A percentile compares a stretch with the other conserved stretches of the same genome.
Evolutionary conservation across 129 eudicot species (phyloP).

Genomic region (Tagetes erecta): DNA sequence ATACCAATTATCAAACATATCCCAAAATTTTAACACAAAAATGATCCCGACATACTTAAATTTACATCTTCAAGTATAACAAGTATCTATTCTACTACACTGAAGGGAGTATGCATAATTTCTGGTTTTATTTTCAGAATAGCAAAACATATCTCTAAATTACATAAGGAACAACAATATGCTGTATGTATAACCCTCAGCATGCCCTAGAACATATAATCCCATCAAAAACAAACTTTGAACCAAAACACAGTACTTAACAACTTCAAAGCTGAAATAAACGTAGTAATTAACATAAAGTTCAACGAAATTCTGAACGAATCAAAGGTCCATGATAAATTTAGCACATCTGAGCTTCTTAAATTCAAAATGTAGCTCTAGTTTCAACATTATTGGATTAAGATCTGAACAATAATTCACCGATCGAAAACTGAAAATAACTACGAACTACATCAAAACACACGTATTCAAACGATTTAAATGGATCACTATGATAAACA

Average conservation of each 20-base stretch:
- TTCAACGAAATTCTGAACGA: not conserved
- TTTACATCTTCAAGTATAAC: not conserved
- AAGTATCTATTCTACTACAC: not conserved
- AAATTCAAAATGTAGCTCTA: constrained; percentile 18
- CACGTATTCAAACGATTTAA: constrained; percentile 19
- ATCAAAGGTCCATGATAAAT: not conserved
- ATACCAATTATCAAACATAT: not conserved
- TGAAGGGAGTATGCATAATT: not conserved
- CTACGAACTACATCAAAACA: constrained; percentile 2
- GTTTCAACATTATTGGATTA: constrained; percentile 15
- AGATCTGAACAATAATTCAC: constrained; percentile 12
- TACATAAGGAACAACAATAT: not conserved
- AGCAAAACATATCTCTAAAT: not conserved
- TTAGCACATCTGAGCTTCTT: not conserved
- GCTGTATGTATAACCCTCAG: constrained; percentile 9
- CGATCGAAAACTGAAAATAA: not conserved
- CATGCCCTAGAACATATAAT: constrained; percentile 10
- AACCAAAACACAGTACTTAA: not conserved
- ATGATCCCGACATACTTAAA: not conserved
- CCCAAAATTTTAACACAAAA: not conserved
- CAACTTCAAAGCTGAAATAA: not conserved
- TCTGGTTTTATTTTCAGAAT: not conserved
- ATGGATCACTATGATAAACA: constrained; percentile 1
- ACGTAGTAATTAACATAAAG: not conserved
- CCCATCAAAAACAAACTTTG: not conserved